Evolutionary conservation across 163 green algal genomes (phyloP).

Genomic region (Scenedesmus sp.): DNA sequence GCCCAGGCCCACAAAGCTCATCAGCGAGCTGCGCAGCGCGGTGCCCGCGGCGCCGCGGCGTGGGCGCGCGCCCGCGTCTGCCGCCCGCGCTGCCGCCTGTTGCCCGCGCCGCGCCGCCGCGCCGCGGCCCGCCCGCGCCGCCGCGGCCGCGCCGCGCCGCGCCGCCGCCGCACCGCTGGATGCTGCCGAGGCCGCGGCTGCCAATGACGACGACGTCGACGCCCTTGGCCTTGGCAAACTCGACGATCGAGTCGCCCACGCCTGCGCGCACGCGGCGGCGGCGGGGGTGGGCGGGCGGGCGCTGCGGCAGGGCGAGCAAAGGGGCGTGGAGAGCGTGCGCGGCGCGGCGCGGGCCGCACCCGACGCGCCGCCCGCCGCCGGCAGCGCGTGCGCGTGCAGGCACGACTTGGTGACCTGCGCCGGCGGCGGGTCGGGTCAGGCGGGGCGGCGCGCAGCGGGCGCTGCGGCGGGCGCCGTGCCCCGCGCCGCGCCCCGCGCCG

Average conservation of each 20-base stretch:
- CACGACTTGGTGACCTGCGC: conserved; percentile 26
- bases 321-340: not conserved
- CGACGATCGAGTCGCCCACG: conserved; percentile 40
- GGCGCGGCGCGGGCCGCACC: conserved; percentile 1
- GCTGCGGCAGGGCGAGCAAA: not conserved
- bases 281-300: not conserved
- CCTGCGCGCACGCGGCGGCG: conserved; percentile 20
- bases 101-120: too few relatives aligned
- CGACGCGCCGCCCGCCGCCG: conserved; percentile 41
- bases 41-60: too few relatives aligned
- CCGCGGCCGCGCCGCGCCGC: too few relatives aligned
- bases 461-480: too few relatives aligned
- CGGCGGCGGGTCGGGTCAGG: too few relatives aligned
- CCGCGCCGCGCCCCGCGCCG: not conserved
- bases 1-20: conserved; percentile 45
- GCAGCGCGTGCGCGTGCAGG: conserved; percentile 41
- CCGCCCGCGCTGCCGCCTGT: not conserved
- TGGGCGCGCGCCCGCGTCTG: too few relatives aligned
- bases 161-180: conserved; percentile 17
- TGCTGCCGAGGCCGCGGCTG: conserved; percentile 42
- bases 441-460: not conserved
- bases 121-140: too few relatives aligned
- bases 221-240: conserved; percentile 41
- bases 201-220: conserved; percentile 39
- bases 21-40: conserved; percentile 23